Percentiles rank a stretch among this genome's conserved stretches.
These are phyloP conservation scores for Saraca asoca DNA, from an alignment of 331 rosid species.

Conservation along the genomic window DNA sequence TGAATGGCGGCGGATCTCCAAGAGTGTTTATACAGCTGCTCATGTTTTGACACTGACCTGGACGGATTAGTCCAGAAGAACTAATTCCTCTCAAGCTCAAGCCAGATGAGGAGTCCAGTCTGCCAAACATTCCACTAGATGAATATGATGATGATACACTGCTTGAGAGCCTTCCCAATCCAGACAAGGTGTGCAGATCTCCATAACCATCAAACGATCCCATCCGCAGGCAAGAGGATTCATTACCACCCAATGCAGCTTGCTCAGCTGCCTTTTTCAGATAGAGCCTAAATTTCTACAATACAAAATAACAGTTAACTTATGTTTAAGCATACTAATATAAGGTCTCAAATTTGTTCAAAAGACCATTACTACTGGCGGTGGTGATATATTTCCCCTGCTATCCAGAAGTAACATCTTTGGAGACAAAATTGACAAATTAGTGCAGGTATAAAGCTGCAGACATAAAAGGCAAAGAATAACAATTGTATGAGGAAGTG, in stretches of 20 bases:
- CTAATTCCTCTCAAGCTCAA: constrained; percentile 57
- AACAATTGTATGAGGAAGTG: constrained; percentile 12
- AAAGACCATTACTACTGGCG: not conserved
- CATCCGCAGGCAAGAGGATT: constrained; percentile 53
- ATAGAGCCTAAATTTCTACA: constrained; percentile 81
- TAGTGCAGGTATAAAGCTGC: not conserved
- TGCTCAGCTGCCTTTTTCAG: constrained; percentile 63
- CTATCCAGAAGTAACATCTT: not conserved
- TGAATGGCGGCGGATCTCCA: constrained; percentile 48
- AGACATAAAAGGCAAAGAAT: not conserved
- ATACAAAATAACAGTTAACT: constrained; percentile 22
- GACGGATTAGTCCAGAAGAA: constrained; percentile 55
- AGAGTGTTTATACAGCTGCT: constrained; percentile 44
- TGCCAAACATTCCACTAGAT: constrained; percentile 52
- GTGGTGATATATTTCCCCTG: not conserved
- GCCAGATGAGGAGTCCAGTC: constrained; percentile 67
- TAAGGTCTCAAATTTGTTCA: not conserved
- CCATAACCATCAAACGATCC: constrained; percentile 58
- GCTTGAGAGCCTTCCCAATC: constrained; percentile 56
- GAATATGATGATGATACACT: constrained; percentile 51
- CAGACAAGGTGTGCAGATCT: constrained; percentile 50
- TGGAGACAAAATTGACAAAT: not conserved
- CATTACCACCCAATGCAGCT: constrained; percentile 57
- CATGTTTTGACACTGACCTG: constrained; percentile 52
- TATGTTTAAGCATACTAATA: not conserved